Conservation (phyloP, 305 asterid genomes). For the Rubia balearica region DNA sequence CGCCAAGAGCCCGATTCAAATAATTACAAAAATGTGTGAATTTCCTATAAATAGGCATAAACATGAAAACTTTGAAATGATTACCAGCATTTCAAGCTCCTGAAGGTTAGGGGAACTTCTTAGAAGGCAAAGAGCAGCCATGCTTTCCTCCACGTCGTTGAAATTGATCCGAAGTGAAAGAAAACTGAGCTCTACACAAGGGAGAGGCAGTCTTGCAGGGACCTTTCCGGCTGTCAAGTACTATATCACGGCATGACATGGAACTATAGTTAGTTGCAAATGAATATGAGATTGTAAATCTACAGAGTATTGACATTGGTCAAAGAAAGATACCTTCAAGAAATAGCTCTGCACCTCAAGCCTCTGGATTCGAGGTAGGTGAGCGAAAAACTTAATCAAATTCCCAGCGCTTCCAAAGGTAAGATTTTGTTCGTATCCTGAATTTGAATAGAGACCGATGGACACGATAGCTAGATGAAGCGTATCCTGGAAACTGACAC, state of each 20-base stretch:
- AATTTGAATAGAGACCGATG: conserved; percentile 61
- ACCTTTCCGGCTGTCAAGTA: conserved; percentile 80
- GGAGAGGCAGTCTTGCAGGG: conserved; percentile 60
- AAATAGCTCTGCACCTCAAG: conserved; percentile 93
- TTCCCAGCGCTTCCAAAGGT: conserved; percentile 62
- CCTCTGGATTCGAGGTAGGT: conserved; percentile 81
- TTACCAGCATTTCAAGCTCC: conserved; percentile 82
- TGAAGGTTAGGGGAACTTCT: conserved; percentile 86
- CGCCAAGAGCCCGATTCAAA: neutral
- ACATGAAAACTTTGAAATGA: neutral
- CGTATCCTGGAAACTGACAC: conserved; percentile 59
- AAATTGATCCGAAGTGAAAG: conserved; percentile 78
- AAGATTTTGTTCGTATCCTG: conserved; percentile 42
- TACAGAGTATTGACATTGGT: neutral
- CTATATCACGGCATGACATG: conserved; percentile 30
- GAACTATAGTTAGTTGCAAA: neutral
- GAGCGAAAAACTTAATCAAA: conserved; percentile 67
- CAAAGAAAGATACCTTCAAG: conserved; percentile 50
- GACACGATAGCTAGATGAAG: conserved; percentile 70
- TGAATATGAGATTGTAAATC: neutral
- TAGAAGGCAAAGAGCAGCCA: conserved; percentile 82
- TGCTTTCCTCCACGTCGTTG: conserved; percentile 59
- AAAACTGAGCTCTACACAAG: conserved; percentile 70
- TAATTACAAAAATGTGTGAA: neutral
- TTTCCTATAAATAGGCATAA: neutral